Evolutionary conservation across 75 land plant genomes (phyloP), one percentile per base, ranked within the genome.

Genomic region (Isoetes taiwanensis): DNA sequence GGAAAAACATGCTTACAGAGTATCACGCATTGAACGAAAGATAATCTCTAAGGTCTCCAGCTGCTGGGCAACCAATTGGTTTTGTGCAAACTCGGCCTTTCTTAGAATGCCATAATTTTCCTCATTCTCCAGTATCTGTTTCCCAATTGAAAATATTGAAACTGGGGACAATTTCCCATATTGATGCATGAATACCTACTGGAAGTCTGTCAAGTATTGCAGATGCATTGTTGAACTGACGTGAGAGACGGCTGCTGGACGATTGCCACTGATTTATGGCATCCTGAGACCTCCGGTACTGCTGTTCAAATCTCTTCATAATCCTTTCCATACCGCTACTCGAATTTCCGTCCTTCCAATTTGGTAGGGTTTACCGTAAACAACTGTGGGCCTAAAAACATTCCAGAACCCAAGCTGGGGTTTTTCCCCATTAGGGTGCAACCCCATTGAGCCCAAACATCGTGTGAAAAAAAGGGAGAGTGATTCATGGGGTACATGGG

Each of bases 241-340:
- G 67, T 43, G 83, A 64, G 25, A 86, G 62, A 12, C 65, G 70
- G 34, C 66, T 42, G 46, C 83, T 86, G 23, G 80, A 68, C 25
- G 57, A 69, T 12, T 80, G 76, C 93, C 86, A 86, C 20, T 53
- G 48, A 32, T 34, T 52, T 75, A 79, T 72, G 32, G 77, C 72
- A 0, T 80, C 83, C 33, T 40, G 57, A 3, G 71, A 67, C 30
- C 64, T 77, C 30, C 55, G 68, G 57, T 70, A 83, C 59, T 68
- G 65, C 28, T 80, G 83, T 63, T 86, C 80, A 57, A 58, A 77
- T 30, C 83, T 82, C 52, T 74, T 82, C 64, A 83, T 52, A 42
- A 80, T 31, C 2, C 61, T 70, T 61, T 83, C 93, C 93, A 86
- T 86, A 57, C 19, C 55, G 27, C 28, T 1, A n/a, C n/a, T n/a